Evolutionary conservation across 2,329 filamentous ascomycete genomes (phyloP).

Genomic region (Fusarium gaditjirri): DNA sequence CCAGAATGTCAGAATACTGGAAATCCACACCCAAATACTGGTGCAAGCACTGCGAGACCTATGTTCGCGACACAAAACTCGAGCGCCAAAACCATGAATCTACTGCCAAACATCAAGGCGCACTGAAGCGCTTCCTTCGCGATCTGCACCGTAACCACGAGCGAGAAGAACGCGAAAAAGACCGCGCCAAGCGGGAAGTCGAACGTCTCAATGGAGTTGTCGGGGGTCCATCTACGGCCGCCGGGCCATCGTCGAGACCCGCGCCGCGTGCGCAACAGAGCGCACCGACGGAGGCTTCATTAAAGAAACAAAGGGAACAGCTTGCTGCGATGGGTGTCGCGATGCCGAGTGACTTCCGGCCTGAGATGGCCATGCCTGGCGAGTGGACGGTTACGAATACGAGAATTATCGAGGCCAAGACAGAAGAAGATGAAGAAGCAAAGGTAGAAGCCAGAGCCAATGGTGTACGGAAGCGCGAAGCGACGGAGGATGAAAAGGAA

Average conservation of each 20-base stretch:
- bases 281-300: conserved; percentile 65
- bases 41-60: conserved; percentile 96
- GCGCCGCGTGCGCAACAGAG: conserved; percentile 12
- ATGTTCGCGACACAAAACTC: conserved; percentile 90
- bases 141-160: conserved; percentile 89
- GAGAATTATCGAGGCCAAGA: conserved; percentile 61
- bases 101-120: conserved; percentile 84
- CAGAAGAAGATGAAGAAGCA: conserved; percentile 55
- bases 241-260: conserved; percentile 36
- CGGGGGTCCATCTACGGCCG: conserved; percentile 54
- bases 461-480: conserved; percentile 71
- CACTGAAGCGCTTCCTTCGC: conserved; percentile 88
- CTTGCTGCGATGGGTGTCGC: conserved; percentile 87
- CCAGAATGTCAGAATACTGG: conserved; percentile 93
- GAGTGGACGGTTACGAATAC: conserved; percentile 84
- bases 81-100: conserved; percentile 91
- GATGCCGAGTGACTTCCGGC: conserved; percentile 80
- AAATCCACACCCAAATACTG: conserved; percentile 97
- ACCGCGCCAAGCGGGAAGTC: conserved; percentile 84
- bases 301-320: conserved; percentile 87
- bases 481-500: conserved; percentile 69
- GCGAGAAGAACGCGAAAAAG: conserved; percentile 81
- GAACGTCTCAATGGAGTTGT: conserved; percentile 85
- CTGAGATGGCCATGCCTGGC: conserved; percentile 86
- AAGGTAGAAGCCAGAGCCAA: conserved; percentile 60